phyloP scores from a whole-genome alignment of 2,329 filamentous ascomycete species.

The Penicillium sumatraense region DNA sequence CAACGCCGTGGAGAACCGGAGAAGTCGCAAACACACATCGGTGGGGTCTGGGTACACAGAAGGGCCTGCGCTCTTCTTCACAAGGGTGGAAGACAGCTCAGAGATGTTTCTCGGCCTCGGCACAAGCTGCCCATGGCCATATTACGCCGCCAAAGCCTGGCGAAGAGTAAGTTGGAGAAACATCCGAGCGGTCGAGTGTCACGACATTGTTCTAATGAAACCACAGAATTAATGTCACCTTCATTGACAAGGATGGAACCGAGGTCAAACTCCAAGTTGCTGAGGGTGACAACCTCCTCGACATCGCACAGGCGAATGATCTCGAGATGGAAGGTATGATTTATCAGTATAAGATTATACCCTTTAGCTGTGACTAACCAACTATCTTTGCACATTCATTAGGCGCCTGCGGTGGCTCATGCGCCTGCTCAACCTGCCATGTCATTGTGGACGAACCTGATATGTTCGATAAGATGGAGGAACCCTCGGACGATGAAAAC shows the following conservation, averaged over 20 bases:
- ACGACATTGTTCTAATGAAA: conserved; percentile 9
- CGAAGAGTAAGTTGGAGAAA: conserved; percentile 72
- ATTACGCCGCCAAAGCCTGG: conserved; percentile 82
- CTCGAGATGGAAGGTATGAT: conserved; percentile 88
- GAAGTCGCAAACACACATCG: conserved; percentile 18
- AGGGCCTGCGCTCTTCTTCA: conserved; percentile 17
- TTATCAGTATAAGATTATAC: not conserved
- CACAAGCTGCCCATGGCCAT: conserved; percentile 72
- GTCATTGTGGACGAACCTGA: conserved; percentile 78
- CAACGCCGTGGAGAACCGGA: conserved; percentile 23
- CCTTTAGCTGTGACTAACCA: not conserved
- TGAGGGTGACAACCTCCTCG: conserved; percentile 88
- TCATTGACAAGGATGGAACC: conserved; percentile 86
- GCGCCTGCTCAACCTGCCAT: conserved; percentile 91
- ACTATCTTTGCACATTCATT: not conserved
- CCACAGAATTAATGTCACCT: conserved; percentile 79
- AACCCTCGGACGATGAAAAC: conserved; percentile 80
- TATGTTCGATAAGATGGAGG: conserved; percentile 77
- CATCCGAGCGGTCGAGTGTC: not conserved
- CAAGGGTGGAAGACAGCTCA: conserved; percentile 32
- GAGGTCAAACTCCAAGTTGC: conserved; percentile 77
- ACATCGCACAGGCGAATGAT: conserved; percentile 93
- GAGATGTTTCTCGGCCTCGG: conserved; percentile 69
- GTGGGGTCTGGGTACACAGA: conserved; percentile 14
- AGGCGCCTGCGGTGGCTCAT: conserved; percentile 91